Percentiles rank a stretch among this genome's conserved stretches.
Evolutionary conservation across 2,329 filamentous ascomycete species (phyloP).

Genomic region (Aspergillus persii): DNA sequence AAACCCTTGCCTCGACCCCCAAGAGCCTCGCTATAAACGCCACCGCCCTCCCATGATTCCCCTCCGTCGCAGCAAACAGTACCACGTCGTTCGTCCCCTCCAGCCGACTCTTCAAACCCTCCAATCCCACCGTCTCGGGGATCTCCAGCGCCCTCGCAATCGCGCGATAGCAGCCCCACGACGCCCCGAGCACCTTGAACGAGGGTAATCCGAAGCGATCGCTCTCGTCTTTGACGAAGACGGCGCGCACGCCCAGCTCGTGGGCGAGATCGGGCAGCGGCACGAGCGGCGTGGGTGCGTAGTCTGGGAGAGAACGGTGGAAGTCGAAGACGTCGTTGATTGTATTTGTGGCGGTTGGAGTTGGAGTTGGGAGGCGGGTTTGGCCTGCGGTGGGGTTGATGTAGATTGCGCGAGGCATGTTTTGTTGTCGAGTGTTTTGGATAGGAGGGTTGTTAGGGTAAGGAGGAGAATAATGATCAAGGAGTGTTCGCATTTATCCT

Average conservation of each 20-base stretch:
- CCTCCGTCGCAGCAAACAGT: constrained; percentile 67
- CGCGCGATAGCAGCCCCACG: constrained; percentile 66
- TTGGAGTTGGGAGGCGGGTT: constrained; percentile 8
- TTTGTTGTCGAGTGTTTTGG: background rate
- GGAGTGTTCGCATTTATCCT: no score
- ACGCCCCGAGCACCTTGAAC: constrained; percentile 79
- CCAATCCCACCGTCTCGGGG: constrained; percentile 43
- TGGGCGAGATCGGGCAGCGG: constrained; percentile 54
- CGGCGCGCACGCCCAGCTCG: constrained; percentile 55
- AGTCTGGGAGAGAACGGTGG: constrained; percentile 59
- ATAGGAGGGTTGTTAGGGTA: background rate
- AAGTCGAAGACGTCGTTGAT: constrained; percentile 40
- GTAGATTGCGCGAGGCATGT: constrained; percentile 25
- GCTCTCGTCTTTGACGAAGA: constrained; percentile 72
- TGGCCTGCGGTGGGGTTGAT: constrained; percentile 22
- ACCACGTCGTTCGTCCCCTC: constrained; percentile 26
- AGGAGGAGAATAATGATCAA: no score
- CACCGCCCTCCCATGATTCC: constrained; percentile 73
- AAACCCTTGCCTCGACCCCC: constrained; percentile 56
- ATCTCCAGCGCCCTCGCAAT: constrained; percentile 49
- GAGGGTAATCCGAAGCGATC: constrained; percentile 66
- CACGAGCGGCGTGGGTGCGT: constrained; percentile 55
- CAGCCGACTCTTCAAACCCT: constrained; percentile 38
- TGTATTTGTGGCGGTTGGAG: background rate
- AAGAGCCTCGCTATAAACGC: constrained; percentile 65